Base-by-base conservation (phyloP, 139 green algal species). In the Astrephomene gubernaculifera region DNA sequence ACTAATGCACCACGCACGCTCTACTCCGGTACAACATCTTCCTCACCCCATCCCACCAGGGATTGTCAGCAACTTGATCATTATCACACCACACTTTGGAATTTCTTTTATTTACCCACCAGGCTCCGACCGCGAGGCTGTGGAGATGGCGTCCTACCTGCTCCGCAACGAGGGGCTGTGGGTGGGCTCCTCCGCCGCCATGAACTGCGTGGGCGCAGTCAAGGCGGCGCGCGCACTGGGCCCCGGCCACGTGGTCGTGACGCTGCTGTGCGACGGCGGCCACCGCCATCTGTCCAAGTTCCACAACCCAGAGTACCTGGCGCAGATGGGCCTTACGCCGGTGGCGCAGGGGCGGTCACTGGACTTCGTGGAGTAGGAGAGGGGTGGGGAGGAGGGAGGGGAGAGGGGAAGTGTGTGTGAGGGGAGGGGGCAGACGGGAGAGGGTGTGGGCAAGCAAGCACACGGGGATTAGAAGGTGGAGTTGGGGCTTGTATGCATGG, bases 141-240 rank as follows among this genome's bases (percentile, higher is more conserved):
- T 97, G 53, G 94, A 96, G 68, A 97, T 97, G 96, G 93, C 97
- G 0, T 69, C 83, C 1, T 96, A 96, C 88, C 89, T 99, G 10
- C 80, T 98, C 63, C 88, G 90, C 9, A 94, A 98, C 71, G 97
- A 99, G 53, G 97, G 97, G 1, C 91, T 99, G 0, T 99, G 97
- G 85, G 71, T 99, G 44, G 97, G 96, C 70, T 95, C 89, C 81
- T 96, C 91, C 7, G 90, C 96, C 0, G 95, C 95, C 6, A 92
- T 98, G 89, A 99, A 98, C 80, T 97, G 94, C 69, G 96, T 98
- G 24, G 96, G 96, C 0, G 97, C 97, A 0, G 94, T 98, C 53
- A 99, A 99, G 87, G 89, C 73, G 4, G 88, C 88, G 19, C 64
- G 83, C 2, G 60, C 49, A 25, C 89, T 99, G 43, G 94, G 95